A percentile compares a stretch with the other conserved stretches of the same genome.
Conservation (phyloP, 768 basidiomycete genomes). For the Lepiota subincarnata region DNA sequence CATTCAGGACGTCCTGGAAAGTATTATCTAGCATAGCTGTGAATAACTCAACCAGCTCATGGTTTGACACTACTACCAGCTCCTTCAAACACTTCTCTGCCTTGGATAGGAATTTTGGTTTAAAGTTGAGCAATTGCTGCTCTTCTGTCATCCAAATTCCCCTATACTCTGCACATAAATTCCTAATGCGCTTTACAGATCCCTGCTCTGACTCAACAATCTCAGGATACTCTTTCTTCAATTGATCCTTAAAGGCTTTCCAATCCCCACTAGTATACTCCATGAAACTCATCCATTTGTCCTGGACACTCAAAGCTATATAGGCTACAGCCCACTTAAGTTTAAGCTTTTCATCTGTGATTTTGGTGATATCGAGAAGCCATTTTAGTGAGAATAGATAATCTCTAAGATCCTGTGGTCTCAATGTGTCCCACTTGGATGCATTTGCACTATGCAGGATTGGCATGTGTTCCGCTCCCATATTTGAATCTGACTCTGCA, state of each 20-base stretch:
- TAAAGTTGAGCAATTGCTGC: background rate
- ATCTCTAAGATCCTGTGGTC: no score
- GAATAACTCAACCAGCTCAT: constrained; percentile 3
- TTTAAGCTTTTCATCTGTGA: background rate
- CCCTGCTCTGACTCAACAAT: background rate
- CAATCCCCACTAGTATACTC: background rate
- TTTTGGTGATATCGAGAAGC: background rate
- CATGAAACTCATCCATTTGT: background rate
- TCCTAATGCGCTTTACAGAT: background rate
- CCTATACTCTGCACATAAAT: background rate
- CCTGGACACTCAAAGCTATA: background rate
- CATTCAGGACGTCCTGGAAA: background rate
- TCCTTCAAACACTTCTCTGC: background rate
- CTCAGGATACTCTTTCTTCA: constrained; percentile 1
- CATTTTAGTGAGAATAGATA: no score
- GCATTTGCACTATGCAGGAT: no score
- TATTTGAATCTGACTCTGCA: no score
- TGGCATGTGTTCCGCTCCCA: no score
- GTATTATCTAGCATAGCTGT: background rate
- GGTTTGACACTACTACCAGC: background rate
- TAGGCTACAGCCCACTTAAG: background rate
- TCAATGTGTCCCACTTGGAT: no score
- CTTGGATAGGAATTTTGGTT: background rate
- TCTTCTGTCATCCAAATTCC: background rate
- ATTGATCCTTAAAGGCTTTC: background rate